A percentile compares a stretch with the other conserved stretches of the same genome.
These are phyloP conservation scores for Metschnikowia kofuensis DNA, from an alignment of 805 yeast genomes.

Conservation along the genomic window DNA sequence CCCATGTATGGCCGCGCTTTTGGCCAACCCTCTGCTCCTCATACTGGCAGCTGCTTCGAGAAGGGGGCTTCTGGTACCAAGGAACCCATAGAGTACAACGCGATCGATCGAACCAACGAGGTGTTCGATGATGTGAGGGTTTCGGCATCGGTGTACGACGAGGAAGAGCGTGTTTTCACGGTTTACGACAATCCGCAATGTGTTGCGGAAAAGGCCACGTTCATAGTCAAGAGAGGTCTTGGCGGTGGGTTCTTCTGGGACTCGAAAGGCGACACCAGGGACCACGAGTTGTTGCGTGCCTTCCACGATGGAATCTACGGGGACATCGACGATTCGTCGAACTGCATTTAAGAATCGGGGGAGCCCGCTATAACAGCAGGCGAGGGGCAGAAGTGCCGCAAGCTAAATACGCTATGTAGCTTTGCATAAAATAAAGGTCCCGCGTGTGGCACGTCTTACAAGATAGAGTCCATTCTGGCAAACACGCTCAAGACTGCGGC, in stretches of 20 bases:
- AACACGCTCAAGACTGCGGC: slow-evolving; percentile 92
- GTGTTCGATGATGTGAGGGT: slow-evolving; percentile 47
- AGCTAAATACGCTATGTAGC: too few species aligned
- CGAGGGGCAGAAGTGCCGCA: background rate
- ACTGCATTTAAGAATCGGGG: background rate
- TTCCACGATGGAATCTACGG: slow-evolving; percentile 8
- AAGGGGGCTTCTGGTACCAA: slow-evolving; percentile 18
- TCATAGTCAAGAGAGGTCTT: slow-evolving; percentile 44
- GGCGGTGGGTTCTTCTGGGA: slow-evolving; percentile 98
- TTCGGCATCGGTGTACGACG: slow-evolving; percentile 36
- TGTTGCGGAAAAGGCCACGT: slow-evolving; percentile 56
- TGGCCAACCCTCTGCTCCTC: slow-evolving; percentile 30
- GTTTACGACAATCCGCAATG: slow-evolving; percentile 64
- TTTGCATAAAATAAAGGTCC: background rate
- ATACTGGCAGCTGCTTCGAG: slow-evolving; percentile 41
- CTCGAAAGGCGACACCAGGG: slow-evolving; percentile 64
- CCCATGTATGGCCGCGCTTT: slow-evolving; percentile 72
- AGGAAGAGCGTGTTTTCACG: slow-evolving; percentile 4
- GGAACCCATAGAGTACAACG: slow-evolving; percentile 50
- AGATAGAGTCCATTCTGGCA: slow-evolving; percentile 86
- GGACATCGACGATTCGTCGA: background rate
- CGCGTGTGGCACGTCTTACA: slow-evolving; percentile 35
- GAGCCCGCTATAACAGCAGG: background rate
- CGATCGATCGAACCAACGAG: slow-evolving; percentile 53
- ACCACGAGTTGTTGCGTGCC: slow-evolving; percentile 43